A percentile compares a stretch with the other conserved stretches of the same genome.
Evolutionary conservation across 257 asterid genomes (phyloP).

Genomic region (Nicotiana noctiflora): DNA sequence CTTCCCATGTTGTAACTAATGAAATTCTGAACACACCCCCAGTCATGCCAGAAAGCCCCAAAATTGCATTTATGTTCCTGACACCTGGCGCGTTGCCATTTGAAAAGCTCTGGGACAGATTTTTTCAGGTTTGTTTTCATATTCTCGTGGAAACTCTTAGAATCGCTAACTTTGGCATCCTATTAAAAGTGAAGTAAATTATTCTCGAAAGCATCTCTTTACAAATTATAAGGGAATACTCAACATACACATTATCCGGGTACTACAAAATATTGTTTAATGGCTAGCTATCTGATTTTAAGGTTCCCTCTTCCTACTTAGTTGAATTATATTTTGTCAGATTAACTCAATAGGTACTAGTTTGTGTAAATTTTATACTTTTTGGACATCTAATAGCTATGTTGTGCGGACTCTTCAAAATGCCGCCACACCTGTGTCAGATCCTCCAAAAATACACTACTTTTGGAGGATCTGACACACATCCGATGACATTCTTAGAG

Average conservation of each 20-base stretch:
- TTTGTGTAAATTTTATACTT: neutral
- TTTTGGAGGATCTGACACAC: too few relatives aligned
- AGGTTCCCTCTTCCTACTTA: neutral
- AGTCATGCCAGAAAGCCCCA: constrained; percentile 39
- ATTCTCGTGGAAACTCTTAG: neutral
- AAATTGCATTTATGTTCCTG: constrained; percentile 88
- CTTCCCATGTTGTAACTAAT: constrained; percentile 77
- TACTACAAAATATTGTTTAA: neutral
- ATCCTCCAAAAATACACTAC: too few relatives aligned
- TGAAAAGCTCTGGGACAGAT: constrained; percentile 94
- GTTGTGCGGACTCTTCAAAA: too few relatives aligned
- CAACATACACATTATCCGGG: neutral
- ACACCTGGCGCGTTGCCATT: constrained; percentile 97
- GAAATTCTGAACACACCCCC: constrained; percentile 67
- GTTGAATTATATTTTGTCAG: neutral
- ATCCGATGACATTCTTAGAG: too few relatives aligned
- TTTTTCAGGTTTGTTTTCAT: constrained; percentile 66
- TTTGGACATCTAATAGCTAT: neutral
- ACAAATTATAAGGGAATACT: neutral
- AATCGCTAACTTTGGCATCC: neutral
- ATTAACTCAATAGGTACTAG: neutral
- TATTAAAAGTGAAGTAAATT: neutral
- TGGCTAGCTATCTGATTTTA: neutral
- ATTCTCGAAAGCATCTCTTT: neutral
- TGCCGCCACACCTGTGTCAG: too few relatives aligned